Percentiles rank a stretch among this genome's conserved stretches.
Conservation (phyloP, 2,329 filamentous ascomycete species). For the Dothidotthia symphoricarpi region DNA sequence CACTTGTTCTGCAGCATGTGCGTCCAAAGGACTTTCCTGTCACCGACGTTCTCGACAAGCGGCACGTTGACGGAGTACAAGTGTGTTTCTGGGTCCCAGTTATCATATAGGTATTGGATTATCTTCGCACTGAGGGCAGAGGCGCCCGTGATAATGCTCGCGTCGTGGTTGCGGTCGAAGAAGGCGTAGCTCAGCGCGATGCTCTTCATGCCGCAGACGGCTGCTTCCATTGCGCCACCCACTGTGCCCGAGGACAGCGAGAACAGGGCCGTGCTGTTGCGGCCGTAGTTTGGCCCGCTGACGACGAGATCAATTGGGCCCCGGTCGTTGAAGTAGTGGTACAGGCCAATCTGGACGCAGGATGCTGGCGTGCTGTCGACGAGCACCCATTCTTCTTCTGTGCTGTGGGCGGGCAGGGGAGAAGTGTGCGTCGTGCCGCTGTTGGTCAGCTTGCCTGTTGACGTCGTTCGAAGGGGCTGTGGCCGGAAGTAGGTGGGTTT, state of each 20-base stretch:
- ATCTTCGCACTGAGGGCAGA: conserved; percentile 71
- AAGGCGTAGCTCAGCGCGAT: conserved; percentile 91
- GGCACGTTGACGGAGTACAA: conserved; percentile 93
- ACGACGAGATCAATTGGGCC: conserved; percentile 50
- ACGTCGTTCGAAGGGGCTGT: conserved; percentile 51
- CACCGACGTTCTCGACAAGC: conserved; percentile 70
- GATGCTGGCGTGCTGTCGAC: conserved; percentile 51
- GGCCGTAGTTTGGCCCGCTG: conserved; percentile 51
- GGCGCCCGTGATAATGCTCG: conserved; percentile 73
- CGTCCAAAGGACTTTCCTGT: conserved; percentile 75
- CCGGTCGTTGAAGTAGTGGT: conserved; percentile 47
- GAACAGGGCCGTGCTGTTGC: conserved; percentile 53
- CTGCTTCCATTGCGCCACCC: conserved; percentile 52
- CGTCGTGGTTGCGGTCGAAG: conserved; percentile 80
- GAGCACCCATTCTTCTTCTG: conserved; percentile 51
- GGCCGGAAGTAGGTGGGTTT: conserved; percentile 81
- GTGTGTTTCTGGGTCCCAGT: conserved; percentile 71
- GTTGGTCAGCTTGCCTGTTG: conserved; percentile 38
- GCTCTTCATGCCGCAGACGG: conserved; percentile 52
- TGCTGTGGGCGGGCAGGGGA: conserved; percentile 33
- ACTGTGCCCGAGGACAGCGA: conserved; percentile 51
- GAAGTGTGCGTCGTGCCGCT: conserved; percentile 36
- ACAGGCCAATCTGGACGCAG: conserved; percentile 51
- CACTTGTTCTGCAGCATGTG: conserved; percentile 89
- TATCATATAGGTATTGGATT: conserved; percentile 72